Evolutionary conservation across 164 flowering plant genomes (phyloP).

Genomic region (Amborella trichopoda): DNA sequence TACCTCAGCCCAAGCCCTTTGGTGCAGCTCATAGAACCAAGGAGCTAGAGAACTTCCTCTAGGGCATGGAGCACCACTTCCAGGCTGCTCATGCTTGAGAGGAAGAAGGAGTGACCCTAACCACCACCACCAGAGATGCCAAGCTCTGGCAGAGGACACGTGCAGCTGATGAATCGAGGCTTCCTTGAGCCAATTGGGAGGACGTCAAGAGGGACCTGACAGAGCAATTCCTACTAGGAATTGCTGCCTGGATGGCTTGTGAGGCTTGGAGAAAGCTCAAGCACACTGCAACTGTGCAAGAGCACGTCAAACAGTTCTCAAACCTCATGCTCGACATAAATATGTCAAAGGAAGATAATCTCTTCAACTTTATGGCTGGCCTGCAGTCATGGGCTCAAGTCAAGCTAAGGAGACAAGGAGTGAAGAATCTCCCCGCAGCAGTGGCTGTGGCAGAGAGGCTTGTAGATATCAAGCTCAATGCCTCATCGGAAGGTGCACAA

Average conservation of each 20-base stretch:
- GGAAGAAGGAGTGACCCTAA: not conserved
- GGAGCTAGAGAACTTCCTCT: slow-evolving; percentile 8
- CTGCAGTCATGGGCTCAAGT: slow-evolving; percentile 8
- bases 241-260: slow-evolving; percentile 8
- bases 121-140: slow-evolving; percentile 1
- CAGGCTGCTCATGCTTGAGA: not conserved
- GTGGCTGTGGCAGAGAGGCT: slow-evolving; percentile 1
- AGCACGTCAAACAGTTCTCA: slow-evolving; percentile 9
- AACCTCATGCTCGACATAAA: slow-evolving; percentile 11
- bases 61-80: slow-evolving; percentile 11
- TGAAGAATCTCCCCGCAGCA: slow-evolving; percentile 5
- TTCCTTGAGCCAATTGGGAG: not conserved
- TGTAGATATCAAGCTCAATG: not conserved
- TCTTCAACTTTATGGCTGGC: slow-evolving; percentile 8
- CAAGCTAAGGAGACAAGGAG: slow-evolving; percentile 5
- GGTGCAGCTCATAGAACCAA: slow-evolving; percentile 1
- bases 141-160: slow-evolving; percentile 4
- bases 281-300: not conserved
- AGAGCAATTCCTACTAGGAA: slow-evolving; percentile 6
- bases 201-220: slow-evolving; percentile 5
- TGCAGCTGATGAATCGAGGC: not conserved
- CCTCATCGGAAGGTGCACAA: no score
- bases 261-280: slow-evolving; percentile 2
- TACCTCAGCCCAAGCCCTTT: slow-evolving; percentile 6
- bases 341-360: slow-evolving; percentile 14